phyloP scores from a whole-genome alignment of 306 rosid genomes.

The Trifolium dubium region DNA sequence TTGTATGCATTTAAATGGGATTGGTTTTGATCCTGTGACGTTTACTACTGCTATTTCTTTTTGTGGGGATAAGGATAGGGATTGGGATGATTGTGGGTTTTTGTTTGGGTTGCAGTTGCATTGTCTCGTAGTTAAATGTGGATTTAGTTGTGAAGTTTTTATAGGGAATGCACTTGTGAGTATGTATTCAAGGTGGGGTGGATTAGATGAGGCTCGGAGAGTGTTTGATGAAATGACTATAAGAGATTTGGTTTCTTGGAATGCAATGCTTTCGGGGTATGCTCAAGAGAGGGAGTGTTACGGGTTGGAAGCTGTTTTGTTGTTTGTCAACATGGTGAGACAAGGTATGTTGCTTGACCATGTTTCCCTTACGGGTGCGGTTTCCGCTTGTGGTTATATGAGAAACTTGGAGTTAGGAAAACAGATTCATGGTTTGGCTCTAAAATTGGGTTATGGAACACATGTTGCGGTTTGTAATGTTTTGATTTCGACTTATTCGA shows the following conservation, averaged over 20 bases:
- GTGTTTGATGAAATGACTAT: conserved; percentile 71
- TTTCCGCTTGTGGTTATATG: conserved; percentile 82
- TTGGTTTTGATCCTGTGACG: conserved; percentile 70
- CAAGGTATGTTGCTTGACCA: conserved; percentile 69
- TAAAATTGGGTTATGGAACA: conserved; percentile 63
- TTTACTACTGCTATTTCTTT: conserved; percentile 65
- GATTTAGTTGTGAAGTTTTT: conserved; percentile 66
- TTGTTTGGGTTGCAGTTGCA: conserved; percentile 75
- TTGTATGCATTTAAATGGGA: conserved; percentile 62
- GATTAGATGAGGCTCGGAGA: conserved; percentile 59
- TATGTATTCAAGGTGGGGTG: conserved; percentile 72
- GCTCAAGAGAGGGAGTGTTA: conserved; percentile 69
- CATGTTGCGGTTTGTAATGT: conserved; percentile 72
- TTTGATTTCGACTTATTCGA: conserved; percentile 76
- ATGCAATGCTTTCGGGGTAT: conserved; percentile 76
- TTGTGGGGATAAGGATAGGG: conserved; percentile 46
- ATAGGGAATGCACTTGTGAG: conserved; percentile 76
- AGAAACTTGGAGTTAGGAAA: conserved; percentile 64
- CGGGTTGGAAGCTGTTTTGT: conserved; percentile 60
- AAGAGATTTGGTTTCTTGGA: conserved; percentile 79
- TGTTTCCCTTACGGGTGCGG: conserved; percentile 71
- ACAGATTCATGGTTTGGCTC: conserved; percentile 68
- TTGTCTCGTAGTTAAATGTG: conserved; percentile 59
- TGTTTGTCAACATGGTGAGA: conserved; percentile 70
- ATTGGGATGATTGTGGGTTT: conserved; percentile 48